Percentiles rank a stretch among this genome's conserved stretches.
Conservation (phyloP, 2,329 filamentous ascomycete species). For the Venturia aucupariae region DNA sequence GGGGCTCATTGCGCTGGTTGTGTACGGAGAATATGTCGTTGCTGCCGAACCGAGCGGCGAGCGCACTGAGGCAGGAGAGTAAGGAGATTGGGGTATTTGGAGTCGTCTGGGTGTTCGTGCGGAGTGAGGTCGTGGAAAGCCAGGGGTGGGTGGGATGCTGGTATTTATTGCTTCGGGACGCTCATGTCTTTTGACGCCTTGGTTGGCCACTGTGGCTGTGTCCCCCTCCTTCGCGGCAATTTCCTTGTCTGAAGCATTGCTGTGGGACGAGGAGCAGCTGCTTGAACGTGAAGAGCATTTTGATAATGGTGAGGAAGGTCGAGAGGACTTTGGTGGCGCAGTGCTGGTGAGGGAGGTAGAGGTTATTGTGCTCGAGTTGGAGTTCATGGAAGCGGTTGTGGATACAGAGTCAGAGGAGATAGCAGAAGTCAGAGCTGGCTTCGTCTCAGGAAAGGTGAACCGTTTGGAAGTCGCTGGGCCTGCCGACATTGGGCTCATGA, state of each 20-base stretch:
- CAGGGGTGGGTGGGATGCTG: constrained; percentile 47
- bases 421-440: constrained; percentile 22
- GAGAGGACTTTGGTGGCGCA: constrained; percentile 21
- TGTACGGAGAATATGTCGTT: constrained; percentile 62
- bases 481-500: constrained; percentile 56
- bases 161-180: constrained; percentile 15
- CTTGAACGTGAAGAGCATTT: constrained; percentile 27
- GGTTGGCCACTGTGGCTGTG: constrained; percentile 8
- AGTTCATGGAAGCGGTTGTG: constrained; percentile 20
- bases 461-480: constrained; percentile 40
- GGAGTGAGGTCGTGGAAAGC: constrained; percentile 52
- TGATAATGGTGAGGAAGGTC: constrained; percentile 23
- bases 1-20: constrained; percentile 55
- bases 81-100: constrained; percentile 69
- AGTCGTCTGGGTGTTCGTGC: constrained; percentile 55
- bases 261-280: constrained; percentile 24
- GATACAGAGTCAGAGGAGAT: constrained; percentile 29
- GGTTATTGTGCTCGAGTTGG: constrained; percentile 13
- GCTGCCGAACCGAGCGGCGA: constrained; percentile 57
- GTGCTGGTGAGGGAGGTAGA: constrained; percentile 10
- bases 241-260: not conserved
- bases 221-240: constrained; percentile 16
- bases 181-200: constrained; percentile 5
- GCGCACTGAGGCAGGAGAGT: constrained; percentile 50
- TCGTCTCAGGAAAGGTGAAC: constrained; percentile 38